Percentiles rank a stretch among this genome's conserved stretches.
Evolutionary conservation across 2,329 filamentous ascomycete species (phyloP).

Genomic region (Colletotrichum sidae): DNA sequence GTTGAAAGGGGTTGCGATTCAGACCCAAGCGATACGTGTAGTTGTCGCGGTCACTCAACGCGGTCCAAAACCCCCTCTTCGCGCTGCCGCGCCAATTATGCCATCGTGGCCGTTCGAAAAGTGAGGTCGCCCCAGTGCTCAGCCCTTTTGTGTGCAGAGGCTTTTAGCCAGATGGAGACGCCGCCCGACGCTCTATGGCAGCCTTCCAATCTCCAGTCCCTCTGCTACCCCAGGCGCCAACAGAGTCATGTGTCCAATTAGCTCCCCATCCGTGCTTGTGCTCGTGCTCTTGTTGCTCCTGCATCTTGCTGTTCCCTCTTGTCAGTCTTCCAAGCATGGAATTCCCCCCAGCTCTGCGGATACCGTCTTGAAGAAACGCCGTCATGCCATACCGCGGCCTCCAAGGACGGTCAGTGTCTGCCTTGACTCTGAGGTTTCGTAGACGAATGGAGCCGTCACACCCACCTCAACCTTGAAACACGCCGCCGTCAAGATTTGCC

Average conservation of each 20-base stretch:
- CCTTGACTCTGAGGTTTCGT: not conserved
- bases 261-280: slow-evolving; percentile 4
- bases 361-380: slow-evolving; percentile 13
- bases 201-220: not conserved
- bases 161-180: not conserved
- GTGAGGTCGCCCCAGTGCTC: not conserved
- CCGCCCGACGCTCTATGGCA: not conserved
- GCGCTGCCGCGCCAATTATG: not conserved
- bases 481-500: not conserved
- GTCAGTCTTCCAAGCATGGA: not conserved
- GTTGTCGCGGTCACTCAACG: slow-evolving; percentile 26
- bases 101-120: not conserved
- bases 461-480: slow-evolving; percentile 24
- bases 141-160: not conserved
- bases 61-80: not conserved
- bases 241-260: slow-evolving; percentile 18
- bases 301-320: not conserved
- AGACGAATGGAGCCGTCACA: slow-evolving; percentile 28
- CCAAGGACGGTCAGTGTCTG: slow-evolving; percentile 14
- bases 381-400: slow-evolving; percentile 10
- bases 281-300: not conserved
- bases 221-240: not conserved
- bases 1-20: not conserved
- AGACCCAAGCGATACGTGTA: not conserved
- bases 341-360: not conserved